Percentiles rank a stretch among this genome's conserved stretches.
Evolutionary conservation across 345 rosid genomes (phyloP).

Genomic region (Brassica carinata): DNA sequence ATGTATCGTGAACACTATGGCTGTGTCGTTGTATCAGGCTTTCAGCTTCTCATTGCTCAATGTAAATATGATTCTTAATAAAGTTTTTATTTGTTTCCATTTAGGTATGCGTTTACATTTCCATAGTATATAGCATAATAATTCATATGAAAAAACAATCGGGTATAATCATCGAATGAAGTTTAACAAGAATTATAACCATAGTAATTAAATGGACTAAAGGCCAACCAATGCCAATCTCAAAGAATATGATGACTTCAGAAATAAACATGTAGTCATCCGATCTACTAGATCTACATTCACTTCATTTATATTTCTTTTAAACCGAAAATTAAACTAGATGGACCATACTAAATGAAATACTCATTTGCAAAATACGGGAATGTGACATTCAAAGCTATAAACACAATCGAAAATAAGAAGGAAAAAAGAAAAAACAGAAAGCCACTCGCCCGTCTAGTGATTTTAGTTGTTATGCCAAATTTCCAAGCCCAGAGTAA

Average conservation of each 20-base stretch:
- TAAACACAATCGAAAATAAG: too few species aligned
- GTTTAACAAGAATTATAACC: neutral
- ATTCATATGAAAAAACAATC: neutral
- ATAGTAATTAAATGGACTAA: neutral
- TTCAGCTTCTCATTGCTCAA: neutral
- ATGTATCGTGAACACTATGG: neutral
- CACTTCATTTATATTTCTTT: neutral
- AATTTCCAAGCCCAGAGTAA: too few species aligned
- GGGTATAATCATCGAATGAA: neutral
- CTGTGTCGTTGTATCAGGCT: neutral
- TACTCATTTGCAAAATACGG: neutral
- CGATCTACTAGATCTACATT: neutral
- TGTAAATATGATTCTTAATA: neutral
- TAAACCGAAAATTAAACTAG: neutral
- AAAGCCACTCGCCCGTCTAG: too few species aligned
- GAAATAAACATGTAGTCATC: neutral
- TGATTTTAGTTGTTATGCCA: too few species aligned
- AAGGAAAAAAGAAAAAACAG: too few species aligned
- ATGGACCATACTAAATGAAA: neutral
- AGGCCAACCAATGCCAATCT: neutral
- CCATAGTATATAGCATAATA: neutral
- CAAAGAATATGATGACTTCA: neutral
- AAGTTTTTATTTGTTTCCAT: neutral
- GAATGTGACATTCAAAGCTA: neutral
- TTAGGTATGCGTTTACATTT: neutral